These are phyloP conservation scores for Warburgia ugandensis DNA, from an alignment of 164 flowering plant genomes.

Conservation along the genomic window DNA sequence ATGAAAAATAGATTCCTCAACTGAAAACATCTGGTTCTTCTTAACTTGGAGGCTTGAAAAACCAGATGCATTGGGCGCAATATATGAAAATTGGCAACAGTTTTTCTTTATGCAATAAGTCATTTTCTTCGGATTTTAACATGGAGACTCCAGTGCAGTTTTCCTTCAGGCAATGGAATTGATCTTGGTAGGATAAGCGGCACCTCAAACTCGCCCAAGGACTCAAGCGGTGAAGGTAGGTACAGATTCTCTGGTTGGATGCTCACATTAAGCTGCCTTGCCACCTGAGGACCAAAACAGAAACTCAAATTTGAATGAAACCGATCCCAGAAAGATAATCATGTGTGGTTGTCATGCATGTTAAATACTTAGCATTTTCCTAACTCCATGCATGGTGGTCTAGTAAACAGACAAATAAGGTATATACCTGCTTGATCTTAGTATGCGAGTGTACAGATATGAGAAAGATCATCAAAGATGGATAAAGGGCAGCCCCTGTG, in stretches of 20 bases:
- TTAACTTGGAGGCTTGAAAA: no score
- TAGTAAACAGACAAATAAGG: no score
- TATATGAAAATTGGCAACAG: no score
- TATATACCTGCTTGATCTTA: background rate
- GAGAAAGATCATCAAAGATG: no score
- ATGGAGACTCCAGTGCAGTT: conserved; percentile 53
- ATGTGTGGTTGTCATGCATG: background rate
- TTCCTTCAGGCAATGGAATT: conserved; percentile 78
- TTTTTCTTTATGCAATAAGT: no score
- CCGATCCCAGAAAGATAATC: background rate
- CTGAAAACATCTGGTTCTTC: no score
- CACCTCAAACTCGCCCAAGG: conserved; percentile 73
- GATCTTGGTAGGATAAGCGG: conserved; percentile 69
- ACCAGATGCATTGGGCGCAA: no score
- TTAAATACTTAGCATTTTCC: background rate
- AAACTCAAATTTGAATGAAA: background rate
- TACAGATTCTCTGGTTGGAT: conserved; percentile 71
- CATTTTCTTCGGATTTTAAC: conserved; percentile 69
- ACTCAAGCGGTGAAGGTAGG: conserved; percentile 52
- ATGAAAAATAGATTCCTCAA: no score
- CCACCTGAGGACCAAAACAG: conserved; percentile 43
- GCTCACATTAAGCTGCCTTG: conserved; percentile 70
- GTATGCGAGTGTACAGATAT: background rate
- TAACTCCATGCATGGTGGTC: background rate
- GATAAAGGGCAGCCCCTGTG: no score